phyloP scores from a whole-genome alignment of 768 basidiomycete genomes.

The Phylloporus sp. region DNA sequence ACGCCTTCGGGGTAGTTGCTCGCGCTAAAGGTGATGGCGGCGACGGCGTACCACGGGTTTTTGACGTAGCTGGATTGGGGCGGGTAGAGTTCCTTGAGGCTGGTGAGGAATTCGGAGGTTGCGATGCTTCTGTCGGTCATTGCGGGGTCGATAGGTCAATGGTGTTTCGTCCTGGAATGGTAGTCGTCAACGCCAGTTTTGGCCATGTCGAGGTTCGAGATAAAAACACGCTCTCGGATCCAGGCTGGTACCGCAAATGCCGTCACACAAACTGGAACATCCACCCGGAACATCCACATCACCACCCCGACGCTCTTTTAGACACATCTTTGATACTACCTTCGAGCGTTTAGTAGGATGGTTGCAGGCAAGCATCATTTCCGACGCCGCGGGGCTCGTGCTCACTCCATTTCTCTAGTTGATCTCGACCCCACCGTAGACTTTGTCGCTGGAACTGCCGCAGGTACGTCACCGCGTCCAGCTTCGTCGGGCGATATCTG shows the following conservation, averaged over 20 bases:
- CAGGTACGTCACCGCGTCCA: conserved; percentile 33
- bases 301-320: no score
- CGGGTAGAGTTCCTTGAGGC: conserved; percentile 46
- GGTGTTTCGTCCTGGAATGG: no score
- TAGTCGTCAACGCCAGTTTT: no score
- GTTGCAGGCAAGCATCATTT: conserved; percentile 16
- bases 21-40: conserved; percentile 52
- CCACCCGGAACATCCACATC: no score
- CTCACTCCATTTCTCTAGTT: conserved; percentile 11
- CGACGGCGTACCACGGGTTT: conserved; percentile 58
- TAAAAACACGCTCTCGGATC: no score
- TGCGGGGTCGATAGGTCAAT: no score
- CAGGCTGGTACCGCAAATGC: no score
- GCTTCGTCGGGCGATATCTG: not conserved
- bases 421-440: conserved; percentile 62
- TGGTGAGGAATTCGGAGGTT: conserved; percentile 38
- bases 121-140: conserved; percentile 28
- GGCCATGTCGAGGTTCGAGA: no score
- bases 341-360: conserved; percentile 9
- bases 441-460: conserved; percentile 74
- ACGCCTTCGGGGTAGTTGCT: conserved; percentile 57
- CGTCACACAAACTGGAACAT: no score
- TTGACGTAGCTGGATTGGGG: conserved; percentile 16
- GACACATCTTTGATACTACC: no score
- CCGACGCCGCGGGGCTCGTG: not conserved